Percentiles rank a stretch among this genome's conserved stretches.
These are phyloP conservation scores for Monilinia polystroma DNA, from an alignment of 2,329 filamentous ascomycete species.

Conservation along the genomic window DNA sequence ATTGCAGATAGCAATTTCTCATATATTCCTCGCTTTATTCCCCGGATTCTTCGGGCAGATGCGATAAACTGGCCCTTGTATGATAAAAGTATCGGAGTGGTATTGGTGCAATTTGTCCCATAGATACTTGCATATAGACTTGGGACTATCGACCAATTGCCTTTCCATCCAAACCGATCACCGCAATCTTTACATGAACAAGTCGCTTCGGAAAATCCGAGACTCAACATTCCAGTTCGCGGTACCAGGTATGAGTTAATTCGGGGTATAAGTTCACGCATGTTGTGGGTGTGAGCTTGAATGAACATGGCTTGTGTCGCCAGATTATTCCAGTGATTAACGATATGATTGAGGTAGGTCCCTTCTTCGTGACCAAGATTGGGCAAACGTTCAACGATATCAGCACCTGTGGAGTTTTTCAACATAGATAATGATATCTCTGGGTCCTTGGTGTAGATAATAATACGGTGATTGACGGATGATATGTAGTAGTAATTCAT, in stretches of 20 bases:
- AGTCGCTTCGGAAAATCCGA: slow-evolving; percentile 42
- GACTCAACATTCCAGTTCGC: slow-evolving; percentile 48
- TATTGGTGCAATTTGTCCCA: slow-evolving; percentile 29
- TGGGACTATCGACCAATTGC: slow-evolving; percentile 42
- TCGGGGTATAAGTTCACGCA: slow-evolving; percentile 42
- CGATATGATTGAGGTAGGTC: slow-evolving; percentile 50
- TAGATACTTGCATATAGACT: slow-evolving; percentile 40
- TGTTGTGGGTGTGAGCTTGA: slow-evolving; percentile 47
- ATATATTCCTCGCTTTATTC: slow-evolving; percentile 32
- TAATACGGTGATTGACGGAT: slow-evolving; percentile 28
- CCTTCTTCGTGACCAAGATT: slow-evolving; percentile 50
- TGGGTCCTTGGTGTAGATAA: slow-evolving; percentile 36
- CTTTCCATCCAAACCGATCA: slow-evolving; percentile 45
- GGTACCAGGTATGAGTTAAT: slow-evolving; percentile 45
- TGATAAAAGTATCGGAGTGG: slow-evolving; percentile 41
- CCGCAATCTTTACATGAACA: slow-evolving; percentile 44
- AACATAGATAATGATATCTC: slow-evolving; percentile 26
- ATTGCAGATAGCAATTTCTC: slow-evolving; percentile 30
- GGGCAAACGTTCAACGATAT: slow-evolving; percentile 34
- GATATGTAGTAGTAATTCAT: too few relatives aligned
- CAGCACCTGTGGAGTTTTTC: slow-evolving; percentile 30
- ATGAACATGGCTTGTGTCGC: slow-evolving; percentile 50
- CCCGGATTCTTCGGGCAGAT: slow-evolving; percentile 46
- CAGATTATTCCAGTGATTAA: slow-evolving; percentile 45
- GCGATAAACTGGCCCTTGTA: slow-evolving; percentile 52